Percentiles rank a stretch among this genome's conserved stretches.
These are phyloP conservation scores for Penicillium bialowiezense DNA, from an alignment of 495 filamentous ascomycete genomes.

Conservation along the genomic window DNA sequence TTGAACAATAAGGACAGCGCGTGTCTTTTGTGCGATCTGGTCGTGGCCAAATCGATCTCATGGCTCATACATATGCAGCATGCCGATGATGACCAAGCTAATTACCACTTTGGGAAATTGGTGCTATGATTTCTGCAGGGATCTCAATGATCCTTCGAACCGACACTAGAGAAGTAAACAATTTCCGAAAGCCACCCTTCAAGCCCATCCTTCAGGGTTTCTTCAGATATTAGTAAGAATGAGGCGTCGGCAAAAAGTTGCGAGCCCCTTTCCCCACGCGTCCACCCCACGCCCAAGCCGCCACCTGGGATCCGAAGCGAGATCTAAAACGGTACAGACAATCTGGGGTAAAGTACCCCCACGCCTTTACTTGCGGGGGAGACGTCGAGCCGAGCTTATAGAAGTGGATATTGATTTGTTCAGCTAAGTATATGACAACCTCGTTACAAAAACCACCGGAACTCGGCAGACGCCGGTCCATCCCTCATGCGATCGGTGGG, in stretches of 20 bases:
- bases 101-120: neutral
- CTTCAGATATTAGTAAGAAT: too few species aligned
- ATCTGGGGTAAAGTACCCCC: neutral
- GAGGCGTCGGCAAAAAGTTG: too few species aligned
- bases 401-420: neutral
- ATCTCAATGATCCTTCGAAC: too few species aligned
- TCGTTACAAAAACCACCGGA: constrained; percentile 64
- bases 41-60: neutral
- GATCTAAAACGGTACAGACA: neutral
- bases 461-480: constrained; percentile 61
- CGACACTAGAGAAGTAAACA: too few species aligned
- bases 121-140: neutral
- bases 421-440: neutral
- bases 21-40: neutral
- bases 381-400: neutral
- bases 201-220: too few species aligned
- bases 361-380: neutral
- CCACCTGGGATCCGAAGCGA: neutral
- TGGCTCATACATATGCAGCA: neutral
- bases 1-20: neutral
- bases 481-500: constrained; percentile 67
- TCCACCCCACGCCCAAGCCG: neutral
- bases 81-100: neutral
- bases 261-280: neutral
- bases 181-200: too few species aligned